Conservation (phyloP, 116 monocot species). For the Trichopus zeylanicus region DNA sequence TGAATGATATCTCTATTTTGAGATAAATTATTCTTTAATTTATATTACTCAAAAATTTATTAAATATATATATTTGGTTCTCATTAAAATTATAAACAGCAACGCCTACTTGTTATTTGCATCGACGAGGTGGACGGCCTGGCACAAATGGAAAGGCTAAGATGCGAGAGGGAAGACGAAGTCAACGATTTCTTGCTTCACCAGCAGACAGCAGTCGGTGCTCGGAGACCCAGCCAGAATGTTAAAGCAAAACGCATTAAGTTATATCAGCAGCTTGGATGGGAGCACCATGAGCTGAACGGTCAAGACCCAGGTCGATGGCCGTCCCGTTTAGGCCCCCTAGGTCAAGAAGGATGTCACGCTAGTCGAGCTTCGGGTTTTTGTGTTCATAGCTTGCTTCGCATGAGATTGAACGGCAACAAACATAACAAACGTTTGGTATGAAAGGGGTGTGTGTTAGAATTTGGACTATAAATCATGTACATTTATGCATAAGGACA, state of each 20-base stretch:
- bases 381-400: background rate
- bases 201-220: slow-evolving; percentile 23
- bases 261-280: slow-evolving; percentile 22
- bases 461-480: too few relatives aligned
- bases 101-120: too few relatives aligned
- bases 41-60: too few relatives aligned
- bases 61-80: too few relatives aligned
- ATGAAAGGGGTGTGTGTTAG: too few relatives aligned
- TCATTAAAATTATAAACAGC: too few relatives aligned
- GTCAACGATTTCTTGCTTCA: slow-evolving; percentile 10
- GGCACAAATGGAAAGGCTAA: slow-evolving; percentile 21
- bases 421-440: background rate
- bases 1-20: too few relatives aligned
- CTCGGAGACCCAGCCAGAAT: slow-evolving; percentile 4
- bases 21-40: too few relatives aligned
- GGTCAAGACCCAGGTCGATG: background rate
- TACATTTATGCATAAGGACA: too few relatives aligned
- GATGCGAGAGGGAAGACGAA: slow-evolving; percentile 11
- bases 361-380: slow-evolving; percentile 15
- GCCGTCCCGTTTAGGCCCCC: slow-evolving; percentile 20
- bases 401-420: background rate
- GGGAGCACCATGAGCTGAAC: slow-evolving; percentile 10
- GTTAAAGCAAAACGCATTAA: slow-evolving; percentile 22
- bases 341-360: slow-evolving; percentile 25
- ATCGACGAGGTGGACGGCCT: slow-evolving; percentile 34